Percentiles rank a stretch among this genome's conserved stretches.
Conservation (phyloP, 1,284 basidiomycete genomes). For the Trametes pubescens region DNA sequence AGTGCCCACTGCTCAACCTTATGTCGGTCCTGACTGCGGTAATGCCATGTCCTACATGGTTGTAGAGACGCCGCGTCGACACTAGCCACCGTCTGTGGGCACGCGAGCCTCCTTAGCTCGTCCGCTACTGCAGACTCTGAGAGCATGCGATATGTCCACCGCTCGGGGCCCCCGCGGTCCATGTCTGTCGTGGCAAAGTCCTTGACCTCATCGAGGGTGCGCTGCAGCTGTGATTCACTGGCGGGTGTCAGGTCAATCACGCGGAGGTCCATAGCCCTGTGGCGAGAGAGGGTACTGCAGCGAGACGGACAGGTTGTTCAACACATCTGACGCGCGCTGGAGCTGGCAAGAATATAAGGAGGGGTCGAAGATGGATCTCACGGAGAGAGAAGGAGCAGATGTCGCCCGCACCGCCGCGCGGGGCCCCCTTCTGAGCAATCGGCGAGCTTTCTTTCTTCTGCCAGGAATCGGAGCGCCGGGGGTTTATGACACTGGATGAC, state of each 20-base stretch:
- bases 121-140: slow-evolving; percentile 54
- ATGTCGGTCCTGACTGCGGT: slow-evolving; percentile 63
- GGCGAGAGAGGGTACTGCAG: slow-evolving; percentile 16
- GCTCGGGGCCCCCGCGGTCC: slow-evolving; percentile 57
- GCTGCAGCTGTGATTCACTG: slow-evolving; percentile 55
- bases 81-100: slow-evolving; percentile 45
- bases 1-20: slow-evolving; percentile 62
- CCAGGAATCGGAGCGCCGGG: slow-evolving; percentile 33
- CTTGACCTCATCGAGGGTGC: slow-evolving; percentile 59
- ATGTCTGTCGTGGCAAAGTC: slow-evolving; percentile 65
- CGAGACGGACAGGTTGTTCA: slow-evolving; percentile 21
- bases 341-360: slow-evolving; percentile 19
- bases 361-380: slow-evolving; percentile 26
- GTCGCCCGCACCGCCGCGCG: slow-evolving; percentile 18
- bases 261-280: slow-evolving; percentile 43
- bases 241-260: slow-evolving; percentile 53
- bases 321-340: slow-evolving; percentile 8
- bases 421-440: slow-evolving; percentile 27
- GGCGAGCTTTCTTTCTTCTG: slow-evolving; percentile 22
- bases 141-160: slow-evolving; percentile 65
- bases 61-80: slow-evolving; percentile 65
- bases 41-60: slow-evolving; percentile 60
- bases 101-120: slow-evolving; percentile 53
- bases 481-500: slow-evolving; percentile 31
- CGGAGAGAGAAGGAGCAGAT: slow-evolving; percentile 14